A percentile compares a stretch with the other conserved stretches of the same genome.
phyloP scores from a whole-genome alignment of 345 rosid genomes.

The Corchorus capsularis region DNA sequence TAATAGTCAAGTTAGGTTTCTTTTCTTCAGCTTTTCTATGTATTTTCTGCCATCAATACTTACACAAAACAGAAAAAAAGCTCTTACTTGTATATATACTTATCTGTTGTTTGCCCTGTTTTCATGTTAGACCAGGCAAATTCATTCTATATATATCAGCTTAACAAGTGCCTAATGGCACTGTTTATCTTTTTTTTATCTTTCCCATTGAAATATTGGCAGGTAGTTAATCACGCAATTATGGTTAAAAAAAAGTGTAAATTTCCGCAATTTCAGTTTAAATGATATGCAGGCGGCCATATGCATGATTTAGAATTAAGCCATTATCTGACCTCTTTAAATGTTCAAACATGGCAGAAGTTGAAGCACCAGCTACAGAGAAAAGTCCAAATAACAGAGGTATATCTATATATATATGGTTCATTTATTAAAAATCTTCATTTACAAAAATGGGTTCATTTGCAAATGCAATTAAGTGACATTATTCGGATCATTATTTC shows the following conservation, averaged over 20 bases:
- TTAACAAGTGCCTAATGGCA: too few relatives aligned
- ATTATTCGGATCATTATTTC: slow-evolving; percentile 11
- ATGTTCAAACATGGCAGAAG: slow-evolving; percentile 27
- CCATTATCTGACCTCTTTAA: background rate
- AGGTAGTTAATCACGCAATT: background rate
- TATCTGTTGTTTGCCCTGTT: background rate
- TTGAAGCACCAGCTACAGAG: slow-evolving; percentile 16
- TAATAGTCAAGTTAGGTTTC: background rate
- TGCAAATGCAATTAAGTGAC: background rate
- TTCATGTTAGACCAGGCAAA: too few relatives aligned
- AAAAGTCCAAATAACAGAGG: slow-evolving; percentile 31
- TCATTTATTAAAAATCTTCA: slow-evolving; percentile 9
- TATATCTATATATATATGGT: background rate
- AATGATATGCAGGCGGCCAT: background rate
- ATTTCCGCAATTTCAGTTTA: background rate
- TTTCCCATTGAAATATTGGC: background rate
- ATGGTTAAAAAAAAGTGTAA: background rate
- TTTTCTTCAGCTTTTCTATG: background rate
- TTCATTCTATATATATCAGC: too few relatives aligned
- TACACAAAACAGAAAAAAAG: background rate
- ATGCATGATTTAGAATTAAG: too few relatives aligned
- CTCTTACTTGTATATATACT: background rate
- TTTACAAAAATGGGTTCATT: background rate
- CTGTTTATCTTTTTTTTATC: too few relatives aligned
- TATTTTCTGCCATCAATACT: background rate